Base-by-base conservation (phyloP, 768 basidiomycete species). In the Phaeotremella skinneri region DNA sequence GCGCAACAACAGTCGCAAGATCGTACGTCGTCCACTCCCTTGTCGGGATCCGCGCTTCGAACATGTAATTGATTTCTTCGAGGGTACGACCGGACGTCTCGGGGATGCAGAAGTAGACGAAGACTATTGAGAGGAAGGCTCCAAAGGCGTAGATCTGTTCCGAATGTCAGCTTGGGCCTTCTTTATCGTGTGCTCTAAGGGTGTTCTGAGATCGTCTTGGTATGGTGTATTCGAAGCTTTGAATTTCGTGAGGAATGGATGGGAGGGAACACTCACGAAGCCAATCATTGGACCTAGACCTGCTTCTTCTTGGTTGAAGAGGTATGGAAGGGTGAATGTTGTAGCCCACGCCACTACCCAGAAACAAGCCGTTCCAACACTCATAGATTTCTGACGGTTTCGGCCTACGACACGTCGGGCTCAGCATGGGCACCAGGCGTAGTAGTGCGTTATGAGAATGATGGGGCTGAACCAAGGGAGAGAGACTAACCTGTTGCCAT, bases 281-380 rank as follows among this genome's bases (percentile, higher is more conserved):
- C 77, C 74, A 25, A 77, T 71, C 73, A 73, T 75, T 4, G 74
- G 66, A 16, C 68, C 69, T 30, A 74, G 55, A 50, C 61, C 62
- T 20, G 74, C 71, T 34, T 65, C 59, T 7, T 56, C 53, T 16
- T 56, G 56, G 55, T 70, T 63, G 65, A 72, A 73, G n/a, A 77
- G 58, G 57, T 77, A 78, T 1, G 77, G 77, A 20, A 76, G 61
- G 45, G 76, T 77, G 57, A 76, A 78, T 4, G 75, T 72, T 31
- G 72, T 70, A 41, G 63, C 75, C 73, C 73, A 78, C 4, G 77
- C 74, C 41, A 58, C 60, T 20, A 76, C 59, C 77, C 77, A 78
- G 72, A 78, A 78, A n/a, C 62, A 59, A 26, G 76, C 72, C 11
- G 77, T 78, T 30, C 74, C 76, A 54, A 76, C 63, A 21, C 69